Evolutionary conservation across 352 stramenopile species (phyloP).

Genomic region (Salisapilia sapeloensis): DNA sequence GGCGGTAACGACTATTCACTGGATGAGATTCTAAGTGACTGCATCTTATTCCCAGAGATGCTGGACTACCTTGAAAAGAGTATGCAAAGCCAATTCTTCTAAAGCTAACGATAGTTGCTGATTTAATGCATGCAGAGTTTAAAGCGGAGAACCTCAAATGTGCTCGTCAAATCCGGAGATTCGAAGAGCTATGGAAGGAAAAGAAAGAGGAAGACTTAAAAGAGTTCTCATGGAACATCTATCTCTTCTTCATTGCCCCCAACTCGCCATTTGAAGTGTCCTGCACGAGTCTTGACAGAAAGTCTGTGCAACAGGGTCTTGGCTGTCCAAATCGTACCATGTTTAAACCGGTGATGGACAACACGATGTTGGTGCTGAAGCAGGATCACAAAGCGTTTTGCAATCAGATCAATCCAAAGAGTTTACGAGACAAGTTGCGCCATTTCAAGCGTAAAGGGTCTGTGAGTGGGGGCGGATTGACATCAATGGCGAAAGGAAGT

Average conservation of each 20-base stretch:
- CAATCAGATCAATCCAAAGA: conserved; percentile 46
- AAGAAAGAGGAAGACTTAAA: conserved; percentile 62
- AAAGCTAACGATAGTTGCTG: conserved; percentile 1
- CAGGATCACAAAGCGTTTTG: conserved; percentile 74
- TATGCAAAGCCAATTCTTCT: conserved; percentile 10
- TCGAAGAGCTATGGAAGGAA: conserved; percentile 54
- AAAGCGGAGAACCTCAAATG: conserved; percentile 78
- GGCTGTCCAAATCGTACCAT: conserved; percentile 62
- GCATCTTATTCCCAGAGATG: conserved; percentile 72
- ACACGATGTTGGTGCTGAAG: conserved; percentile 71
- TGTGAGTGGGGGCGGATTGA: too few species aligned
- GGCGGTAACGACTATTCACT: conserved; percentile 37
- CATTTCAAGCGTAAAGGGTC: too few species aligned
- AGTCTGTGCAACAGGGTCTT: conserved; percentile 65
- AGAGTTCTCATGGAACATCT: conserved; percentile 62
- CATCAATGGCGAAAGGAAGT: too few species aligned
- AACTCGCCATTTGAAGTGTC: conserved; percentile 63
- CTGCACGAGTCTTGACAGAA: conserved; percentile 66
- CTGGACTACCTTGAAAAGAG: conserved; percentile 77
- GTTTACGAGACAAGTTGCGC: conserved; percentile 41
- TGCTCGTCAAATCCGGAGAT: conserved; percentile 56
- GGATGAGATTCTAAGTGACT: conserved; percentile 68
- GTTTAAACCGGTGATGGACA: conserved; percentile 77
- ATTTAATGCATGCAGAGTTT: conserved; percentile 32
- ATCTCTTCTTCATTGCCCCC: conserved; percentile 69